Evolutionary conservation across 768 basidiomycete species (phyloP).

Genomic region (Lactarius psammicola): DNA sequence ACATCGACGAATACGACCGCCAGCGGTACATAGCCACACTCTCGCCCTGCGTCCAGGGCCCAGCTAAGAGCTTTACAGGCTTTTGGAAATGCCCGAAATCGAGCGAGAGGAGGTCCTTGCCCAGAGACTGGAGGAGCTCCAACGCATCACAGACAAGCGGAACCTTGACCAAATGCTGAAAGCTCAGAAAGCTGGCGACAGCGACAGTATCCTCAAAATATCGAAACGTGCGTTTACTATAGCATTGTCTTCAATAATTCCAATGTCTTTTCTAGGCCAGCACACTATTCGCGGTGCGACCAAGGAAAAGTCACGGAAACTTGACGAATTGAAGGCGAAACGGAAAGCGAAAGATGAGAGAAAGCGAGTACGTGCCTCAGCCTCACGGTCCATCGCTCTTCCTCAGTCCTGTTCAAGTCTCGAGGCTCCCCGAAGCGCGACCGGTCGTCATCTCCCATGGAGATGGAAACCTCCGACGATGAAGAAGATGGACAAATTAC

Average conservation of each 20-base stretch:
- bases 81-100: constrained; percentile 79
- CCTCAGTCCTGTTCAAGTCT: constrained; percentile 27
- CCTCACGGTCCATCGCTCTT: constrained; percentile 8
- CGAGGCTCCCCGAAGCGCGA: constrained; percentile 64
- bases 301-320: constrained; percentile 74
- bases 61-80: constrained; percentile 42
- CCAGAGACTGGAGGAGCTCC: constrained; percentile 75
- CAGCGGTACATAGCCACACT: constrained; percentile 51
- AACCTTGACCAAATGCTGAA: constrained; percentile 73
- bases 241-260: not conserved
- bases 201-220: constrained; percentile 64
- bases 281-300: constrained; percentile 70
- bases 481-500: constrained; percentile 78
- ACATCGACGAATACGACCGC: constrained; percentile 79
- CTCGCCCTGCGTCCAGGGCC: constrained; percentile 29
- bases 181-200: constrained; percentile 53
- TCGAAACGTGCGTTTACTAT: constrained; percentile 62
- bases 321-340: constrained; percentile 83
- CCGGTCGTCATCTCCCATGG: constrained; percentile 77
- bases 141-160: constrained; percentile 66
- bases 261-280: constrained; percentile 50
- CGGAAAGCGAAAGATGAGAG: constrained; percentile 89
- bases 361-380: constrained; percentile 57
- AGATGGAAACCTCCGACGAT: constrained; percentile 83
- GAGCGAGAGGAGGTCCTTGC: constrained; percentile 87